phyloP scores from a whole-genome alignment of 768 basidiomycete species.

The Leccinellum albellum region DNA sequence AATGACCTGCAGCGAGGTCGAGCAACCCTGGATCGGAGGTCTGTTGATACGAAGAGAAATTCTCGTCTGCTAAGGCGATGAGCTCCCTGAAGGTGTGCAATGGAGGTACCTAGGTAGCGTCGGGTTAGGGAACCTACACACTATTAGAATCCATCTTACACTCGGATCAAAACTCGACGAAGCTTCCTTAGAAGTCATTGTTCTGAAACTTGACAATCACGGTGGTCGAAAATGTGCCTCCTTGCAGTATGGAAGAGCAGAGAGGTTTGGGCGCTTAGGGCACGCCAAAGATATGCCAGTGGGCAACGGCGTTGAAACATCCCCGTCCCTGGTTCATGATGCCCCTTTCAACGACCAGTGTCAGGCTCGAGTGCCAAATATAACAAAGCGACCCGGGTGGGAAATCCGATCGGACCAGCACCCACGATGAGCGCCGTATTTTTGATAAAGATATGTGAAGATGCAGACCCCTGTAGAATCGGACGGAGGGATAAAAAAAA shows the following conservation, averaged over 20 bases:
- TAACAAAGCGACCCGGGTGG: not conserved
- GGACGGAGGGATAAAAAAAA: too few species aligned
- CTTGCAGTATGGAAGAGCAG: not conserved
- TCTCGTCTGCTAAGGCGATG: constrained; percentile 8
- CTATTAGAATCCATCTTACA: not conserved
- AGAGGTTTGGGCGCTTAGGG: not conserved
- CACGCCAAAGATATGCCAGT: not conserved
- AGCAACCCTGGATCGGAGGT: not conserved
- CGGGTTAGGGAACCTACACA: not conserved
- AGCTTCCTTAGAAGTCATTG: not conserved
- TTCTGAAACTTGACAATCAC: too few species aligned
- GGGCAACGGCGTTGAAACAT: not conserved
- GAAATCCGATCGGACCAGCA: not conserved
- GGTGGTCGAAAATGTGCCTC: not conserved
- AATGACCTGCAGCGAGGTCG: constrained; percentile 11
- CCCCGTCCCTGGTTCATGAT: not conserved
- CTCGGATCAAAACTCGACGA: not conserved
- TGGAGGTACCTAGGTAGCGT: not conserved
- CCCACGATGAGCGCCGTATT: constrained; percentile 22
- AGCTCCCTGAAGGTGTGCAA: constrained; percentile 27
- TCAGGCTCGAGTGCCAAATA: not conserved
- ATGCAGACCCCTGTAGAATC: not conserved
- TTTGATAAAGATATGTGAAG: constrained; percentile 22
- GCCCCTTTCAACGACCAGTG: too few species aligned
- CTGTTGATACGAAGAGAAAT: constrained; percentile 5